phyloP scores from a whole-genome alignment of 768 basidiomycete species.

The Suillus lakei region DNA sequence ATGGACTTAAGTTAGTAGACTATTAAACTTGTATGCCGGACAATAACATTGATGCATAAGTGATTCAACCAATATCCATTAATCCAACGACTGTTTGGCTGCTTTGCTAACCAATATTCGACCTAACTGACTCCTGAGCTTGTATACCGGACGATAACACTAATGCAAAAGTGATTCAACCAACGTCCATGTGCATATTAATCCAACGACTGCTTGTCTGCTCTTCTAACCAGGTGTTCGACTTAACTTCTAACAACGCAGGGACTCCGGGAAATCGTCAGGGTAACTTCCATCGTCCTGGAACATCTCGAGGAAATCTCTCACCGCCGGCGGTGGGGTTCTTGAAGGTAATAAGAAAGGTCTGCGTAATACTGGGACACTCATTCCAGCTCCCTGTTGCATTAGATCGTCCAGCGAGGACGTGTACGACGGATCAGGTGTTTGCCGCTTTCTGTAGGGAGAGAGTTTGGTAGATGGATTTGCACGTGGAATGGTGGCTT shows the following conservation, averaged over 20 bases:
- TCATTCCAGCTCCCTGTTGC: conserved; percentile 16
- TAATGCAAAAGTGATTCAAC: background rate
- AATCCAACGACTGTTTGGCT: background rate
- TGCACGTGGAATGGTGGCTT: background rate
- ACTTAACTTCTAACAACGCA: conserved; percentile 15
- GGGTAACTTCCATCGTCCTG: conserved; percentile 39
- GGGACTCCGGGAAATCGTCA: conserved; percentile 37
- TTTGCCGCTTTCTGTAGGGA: conserved; percentile 25
- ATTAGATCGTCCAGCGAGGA: conserved; percentile 9
- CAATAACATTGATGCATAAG: background rate
- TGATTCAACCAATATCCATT: background rate
- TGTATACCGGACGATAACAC: background rate
- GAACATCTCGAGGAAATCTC: conserved; percentile 38
- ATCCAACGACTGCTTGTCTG: background rate
- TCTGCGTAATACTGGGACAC: conserved; percentile 8
- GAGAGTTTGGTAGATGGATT: conserved; percentile 8
- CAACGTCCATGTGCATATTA: background rate
- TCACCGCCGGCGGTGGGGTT: conserved; percentile 33
- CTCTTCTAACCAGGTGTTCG: background rate
- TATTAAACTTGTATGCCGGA: background rate
- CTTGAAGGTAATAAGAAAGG: conserved; percentile 11
- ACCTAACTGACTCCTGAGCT: background rate
- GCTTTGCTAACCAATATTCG: background rate
- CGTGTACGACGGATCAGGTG: background rate
- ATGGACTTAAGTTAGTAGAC: background rate